Base-by-base conservation (phyloP, 1,284 basidiomycete species). In the Kalmanozyma brasiliensis region DNA sequence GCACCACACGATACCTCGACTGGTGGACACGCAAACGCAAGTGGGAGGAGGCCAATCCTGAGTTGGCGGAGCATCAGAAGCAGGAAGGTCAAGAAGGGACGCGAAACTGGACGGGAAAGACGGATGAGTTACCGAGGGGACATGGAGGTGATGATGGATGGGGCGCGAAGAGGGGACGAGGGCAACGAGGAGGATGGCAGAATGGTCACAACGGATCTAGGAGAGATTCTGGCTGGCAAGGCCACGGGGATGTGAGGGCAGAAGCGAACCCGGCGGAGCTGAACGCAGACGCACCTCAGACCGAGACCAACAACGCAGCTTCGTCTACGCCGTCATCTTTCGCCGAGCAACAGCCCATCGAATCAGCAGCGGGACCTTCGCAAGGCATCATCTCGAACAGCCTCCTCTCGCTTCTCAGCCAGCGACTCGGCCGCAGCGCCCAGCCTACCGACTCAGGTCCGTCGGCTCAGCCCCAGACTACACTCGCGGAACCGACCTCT, bases 11-110 rank as follows among this genome's bases (percentile, higher is more conserved):
- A 14, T 71, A 66, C 22, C 19, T 71, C 14, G 63, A 71, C 1
- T 71, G 68, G 68, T 71, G 59, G 55, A 34, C 10, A 3, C 23
- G 56, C 5, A 71, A 71, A 45, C 22, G 59, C 1, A 34, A 49
- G 22, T 71, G 63, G 63, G 55, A 66, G 17, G 37, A 57, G 37
- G 53, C 46, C 9, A 57, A 70, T 47, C 61, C 67, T 0, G 52
- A 51, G 19, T 19, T 58, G 8, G 59, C 47, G 1, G 43, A 20
- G 14, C 8, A 32, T 32, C 47, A 51, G 23, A 26, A 34, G 29
- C 13, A 22, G 36, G 37, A 40, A 10, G 42, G 14, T 9, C 8
- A 29, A 35, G 26, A 30, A 10, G 20, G 29, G 20, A 20, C 38
- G 30, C 20, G 48, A n/a, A 7, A 22, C 24, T n/a, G n/a, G n/a